Conservation (phyloP, 805 yeast genomes). For the Kodamaea restingae region DNA sequence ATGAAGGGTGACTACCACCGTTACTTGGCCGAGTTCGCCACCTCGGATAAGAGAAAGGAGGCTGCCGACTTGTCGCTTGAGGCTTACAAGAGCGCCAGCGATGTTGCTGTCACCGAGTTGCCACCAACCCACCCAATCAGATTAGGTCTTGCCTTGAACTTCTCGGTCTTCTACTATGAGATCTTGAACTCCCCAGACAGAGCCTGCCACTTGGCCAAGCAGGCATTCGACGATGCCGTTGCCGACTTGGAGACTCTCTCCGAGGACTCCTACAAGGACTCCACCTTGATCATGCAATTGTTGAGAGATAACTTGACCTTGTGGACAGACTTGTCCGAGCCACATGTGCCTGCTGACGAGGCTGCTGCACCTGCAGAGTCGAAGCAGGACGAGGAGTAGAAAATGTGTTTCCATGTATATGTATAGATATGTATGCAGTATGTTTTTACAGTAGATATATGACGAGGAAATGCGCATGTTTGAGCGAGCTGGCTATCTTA, state of each 20-base stretch:
- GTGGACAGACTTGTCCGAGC: slow-evolving; percentile 95
- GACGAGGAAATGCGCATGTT: too few relatives aligned
- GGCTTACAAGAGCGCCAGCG: slow-evolving; percentile 93
- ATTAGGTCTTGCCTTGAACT: slow-evolving; percentile 94
- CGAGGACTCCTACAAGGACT: slow-evolving; percentile 97
- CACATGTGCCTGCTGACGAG: slow-evolving; percentile 43
- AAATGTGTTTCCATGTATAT: slow-evolving; percentile 5
- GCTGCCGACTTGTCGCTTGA: slow-evolving; percentile 91
- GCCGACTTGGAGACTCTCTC: slow-evolving; percentile 97
- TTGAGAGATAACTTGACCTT: slow-evolving; percentile 96
- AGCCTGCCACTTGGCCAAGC: slow-evolving; percentile 98
- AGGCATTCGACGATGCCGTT: slow-evolving; percentile 98
- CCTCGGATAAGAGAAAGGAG: slow-evolving; percentile 84
- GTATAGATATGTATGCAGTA: slow-evolving; percentile 8
- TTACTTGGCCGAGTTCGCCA: slow-evolving; percentile 95
- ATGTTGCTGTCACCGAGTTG: slow-evolving; percentile 92
- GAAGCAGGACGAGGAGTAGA: slow-evolving; percentile 27
- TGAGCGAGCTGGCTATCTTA: too few relatives aligned
- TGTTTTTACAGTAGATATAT: slow-evolving; percentile 2
- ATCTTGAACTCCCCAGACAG: slow-evolving; percentile 97
- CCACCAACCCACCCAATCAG: slow-evolving; percentile 99
- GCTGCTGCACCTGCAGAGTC: slow-evolving; percentile 14
- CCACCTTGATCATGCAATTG: slow-evolving; percentile 97
- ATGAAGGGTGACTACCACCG: slow-evolving; percentile 99
- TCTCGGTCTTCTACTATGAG: slow-evolving; percentile 97